phyloP scores from a whole-genome alignment of 2,329 filamentous ascomycete species.

The Didymellaceae sp. region DNA sequence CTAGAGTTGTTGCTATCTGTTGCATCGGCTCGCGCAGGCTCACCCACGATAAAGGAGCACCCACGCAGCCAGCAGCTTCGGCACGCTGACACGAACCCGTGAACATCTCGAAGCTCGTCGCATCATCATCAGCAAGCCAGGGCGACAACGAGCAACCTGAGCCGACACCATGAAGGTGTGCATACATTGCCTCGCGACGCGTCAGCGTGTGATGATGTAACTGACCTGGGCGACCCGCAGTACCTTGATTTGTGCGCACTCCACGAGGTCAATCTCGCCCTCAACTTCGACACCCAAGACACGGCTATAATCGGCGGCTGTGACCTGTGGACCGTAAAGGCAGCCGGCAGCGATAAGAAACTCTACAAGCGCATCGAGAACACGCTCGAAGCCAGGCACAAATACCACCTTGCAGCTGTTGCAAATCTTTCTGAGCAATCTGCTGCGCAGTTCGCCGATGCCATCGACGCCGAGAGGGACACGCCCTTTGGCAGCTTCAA shows the following conservation, averaged over 20 bases:
- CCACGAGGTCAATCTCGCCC: conserved; percentile 86
- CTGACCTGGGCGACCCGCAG: conserved; percentile 57
- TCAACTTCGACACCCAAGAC: conserved; percentile 95
- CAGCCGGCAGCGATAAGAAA: conserved; percentile 94
- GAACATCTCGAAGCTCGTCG: conserved; percentile 3
- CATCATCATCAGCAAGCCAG: conserved; percentile 10
- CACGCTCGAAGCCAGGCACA: conserved; percentile 89
- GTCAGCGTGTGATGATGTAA: conserved; percentile 34
- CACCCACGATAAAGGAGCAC: conserved; percentile 40
- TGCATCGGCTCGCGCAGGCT: conserved; percentile 46
- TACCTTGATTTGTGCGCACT: conserved; percentile 91
- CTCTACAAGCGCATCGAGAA: conserved; percentile 95
- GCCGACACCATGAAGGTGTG: conserved; percentile 49
- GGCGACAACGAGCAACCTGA: conserved; percentile 2
- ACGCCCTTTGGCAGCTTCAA: conserved; percentile 92
- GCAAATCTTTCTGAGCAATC: conserved; percentile 86
- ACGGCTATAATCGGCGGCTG: conserved; percentile 91
- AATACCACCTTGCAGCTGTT: conserved; percentile 83
- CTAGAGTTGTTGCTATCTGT: conserved; percentile 48
- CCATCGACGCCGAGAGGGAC: conserved; percentile 78
- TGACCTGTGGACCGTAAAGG: conserved; percentile 97
- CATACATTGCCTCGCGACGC: conserved; percentile 21
- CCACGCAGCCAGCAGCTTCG: conserved; percentile 28
- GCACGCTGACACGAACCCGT: conserved; percentile 23
- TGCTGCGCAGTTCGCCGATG: conserved; percentile 69